Base-by-base conservation (phyloP, 2,329 filamentous ascomycete species). In the Claviceps paspali region DNA sequence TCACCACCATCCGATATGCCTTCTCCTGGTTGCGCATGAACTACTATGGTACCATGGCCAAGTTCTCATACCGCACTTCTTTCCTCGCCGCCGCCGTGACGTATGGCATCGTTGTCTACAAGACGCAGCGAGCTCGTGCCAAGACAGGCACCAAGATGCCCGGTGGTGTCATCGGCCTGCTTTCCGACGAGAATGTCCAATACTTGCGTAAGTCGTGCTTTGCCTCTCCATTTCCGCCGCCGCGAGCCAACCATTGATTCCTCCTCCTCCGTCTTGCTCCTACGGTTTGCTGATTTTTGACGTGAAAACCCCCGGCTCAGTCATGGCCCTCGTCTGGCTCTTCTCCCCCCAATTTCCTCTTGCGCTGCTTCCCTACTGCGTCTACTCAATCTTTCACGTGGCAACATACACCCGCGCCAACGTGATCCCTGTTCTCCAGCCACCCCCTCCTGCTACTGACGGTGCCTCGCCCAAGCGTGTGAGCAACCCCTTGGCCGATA, bases 331-430 rank as follows among this genome's bases (percentile, higher is more conserved):
- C 44, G 75, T 96, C 52, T 98, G 91, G 91, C 82, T 98, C 51
- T 80, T 88, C 62, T 78, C 80, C 43, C 82, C 83, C 49, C 87
- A 95, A 65, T 81, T 92, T 52, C 79, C 85, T 27, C 71, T 95
- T 50, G 91, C 91, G 39, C 74, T 98, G 52, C 75, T 95, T 39
- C 91, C 91, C 21, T 98, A 94, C 66, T 79, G 78, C 50, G 84
- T 98, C 61, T 98, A 96, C 74, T 96, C 88, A 41, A 63, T 96
- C 61, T 98, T 98, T 78, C 91, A 98, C 65, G 86, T 96, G 49
- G 84, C 87, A 43, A 96, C 91, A 47, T 98, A 98, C 65, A 83
- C 82, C 47, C 86, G 91, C 59, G 82, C 82, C 58, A 93, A 93
- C 66, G 64, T 98, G 47, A 82, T 98, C 51, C 91, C 91, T 43